A percentile compares a stretch with the other conserved stretches of the same genome.
Evolutionary conservation across 73 alveolate genomes (phyloP).

Genomic region (Uronychia binucleata): DNA sequence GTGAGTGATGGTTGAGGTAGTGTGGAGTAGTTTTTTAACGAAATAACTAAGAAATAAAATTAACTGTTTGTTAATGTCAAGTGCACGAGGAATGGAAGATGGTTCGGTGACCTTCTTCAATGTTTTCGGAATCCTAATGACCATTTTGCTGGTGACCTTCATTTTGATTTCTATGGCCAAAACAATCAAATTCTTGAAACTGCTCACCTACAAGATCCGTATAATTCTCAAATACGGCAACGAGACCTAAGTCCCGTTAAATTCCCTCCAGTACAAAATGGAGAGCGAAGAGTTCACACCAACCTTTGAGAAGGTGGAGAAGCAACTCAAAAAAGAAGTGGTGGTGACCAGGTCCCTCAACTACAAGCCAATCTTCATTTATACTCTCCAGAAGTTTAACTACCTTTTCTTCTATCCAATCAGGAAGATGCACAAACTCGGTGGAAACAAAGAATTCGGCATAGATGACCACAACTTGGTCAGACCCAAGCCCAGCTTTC

Average conservation of each 20-base stretch:
- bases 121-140: background rate
- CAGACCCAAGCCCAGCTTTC: background rate
- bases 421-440: slow-evolving; percentile 3
- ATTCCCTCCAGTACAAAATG: background rate
- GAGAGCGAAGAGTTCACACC: background rate
- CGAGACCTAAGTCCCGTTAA: background rate
- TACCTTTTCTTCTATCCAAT: background rate
- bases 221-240: background rate
- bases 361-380: background rate
- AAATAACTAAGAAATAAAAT: too few species aligned
- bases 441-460: background rate
- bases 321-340: background rate
- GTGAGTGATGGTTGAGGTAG: too few species aligned
- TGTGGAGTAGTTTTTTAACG: too few species aligned
- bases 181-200: background rate
- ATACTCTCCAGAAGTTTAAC: background rate
- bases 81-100: background rate
- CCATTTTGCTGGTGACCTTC: background rate
- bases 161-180: background rate
- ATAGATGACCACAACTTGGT: background rate
- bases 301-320: background rate
- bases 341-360: background rate
- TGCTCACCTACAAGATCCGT: background rate
- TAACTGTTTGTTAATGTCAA: background rate
- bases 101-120: background rate